These are phyloP conservation scores for Pythium sukuiense DNA, from an alignment of 352 stramenopile genomes.

Conservation along the genomic window DNA sequence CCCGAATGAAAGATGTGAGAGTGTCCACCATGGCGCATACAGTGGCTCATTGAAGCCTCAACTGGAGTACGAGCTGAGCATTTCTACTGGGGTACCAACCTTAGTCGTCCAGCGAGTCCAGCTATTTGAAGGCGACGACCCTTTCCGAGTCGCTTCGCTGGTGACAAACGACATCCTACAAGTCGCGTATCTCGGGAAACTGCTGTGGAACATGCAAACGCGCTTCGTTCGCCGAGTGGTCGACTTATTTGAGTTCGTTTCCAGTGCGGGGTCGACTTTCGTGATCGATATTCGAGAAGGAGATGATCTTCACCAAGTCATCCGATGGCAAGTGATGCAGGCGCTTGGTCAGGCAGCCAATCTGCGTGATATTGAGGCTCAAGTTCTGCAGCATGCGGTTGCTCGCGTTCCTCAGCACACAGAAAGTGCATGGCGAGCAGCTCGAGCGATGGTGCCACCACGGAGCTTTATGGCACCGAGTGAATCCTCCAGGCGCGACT, in stretches of 20 bases:
- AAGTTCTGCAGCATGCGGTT: neutral
- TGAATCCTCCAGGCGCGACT: constrained; percentile 3
- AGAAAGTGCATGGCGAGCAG: constrained; percentile 26
- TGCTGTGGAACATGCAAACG: constrained; percentile 39
- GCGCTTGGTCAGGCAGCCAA: neutral
- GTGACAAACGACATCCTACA: constrained; percentile 32
- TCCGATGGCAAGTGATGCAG: constrained; percentile 21
- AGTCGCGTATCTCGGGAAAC: constrained; percentile 30
- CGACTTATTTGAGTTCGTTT: constrained; percentile 11
- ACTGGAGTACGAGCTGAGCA: neutral
- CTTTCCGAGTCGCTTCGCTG: constrained; percentile 23
- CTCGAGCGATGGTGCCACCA: constrained; percentile 11
- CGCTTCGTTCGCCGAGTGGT: constrained; percentile 25
- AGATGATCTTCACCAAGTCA: constrained; percentile 42
- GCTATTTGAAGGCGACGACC: constrained; percentile 26
- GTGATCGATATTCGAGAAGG: constrained; percentile 36
- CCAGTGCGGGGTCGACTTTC: neutral
- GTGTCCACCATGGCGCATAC: neutral
- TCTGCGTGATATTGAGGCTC: neutral
- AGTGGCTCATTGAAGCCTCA: neutral
- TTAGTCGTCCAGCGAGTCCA: neutral
- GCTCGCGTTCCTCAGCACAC: constrained; percentile 21
- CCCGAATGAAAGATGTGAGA: neutral
- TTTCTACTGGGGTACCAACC: neutral
- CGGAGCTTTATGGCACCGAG: neutral